Percentiles rank a stretch among this genome's conserved stretches.
Conservation (phyloP, 345 rosid species). For the Heritiera fomes region DNA sequence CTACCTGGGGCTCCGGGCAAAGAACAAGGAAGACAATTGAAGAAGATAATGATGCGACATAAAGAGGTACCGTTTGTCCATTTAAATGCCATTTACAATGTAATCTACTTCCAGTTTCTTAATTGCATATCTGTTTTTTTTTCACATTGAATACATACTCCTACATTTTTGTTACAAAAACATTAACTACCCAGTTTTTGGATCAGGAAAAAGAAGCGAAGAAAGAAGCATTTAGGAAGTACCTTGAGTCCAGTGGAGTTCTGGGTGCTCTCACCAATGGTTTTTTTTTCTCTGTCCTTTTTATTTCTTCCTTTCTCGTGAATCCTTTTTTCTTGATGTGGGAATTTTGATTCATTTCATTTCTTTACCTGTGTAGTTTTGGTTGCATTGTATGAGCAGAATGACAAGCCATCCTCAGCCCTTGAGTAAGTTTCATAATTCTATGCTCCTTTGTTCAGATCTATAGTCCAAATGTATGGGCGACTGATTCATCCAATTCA, state of each 20-base stretch:
- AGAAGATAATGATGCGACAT: conserved; percentile 53
- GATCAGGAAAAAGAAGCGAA: conserved; percentile 83
- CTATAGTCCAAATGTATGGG: background rate
- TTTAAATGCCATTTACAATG: background rate
- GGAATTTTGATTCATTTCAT: conserved; percentile 17
- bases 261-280: conserved; percentile 88
- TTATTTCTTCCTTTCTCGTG: background rate
- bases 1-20: background rate
- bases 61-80: conserved; percentile 39
- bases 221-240: conserved; percentile 90
- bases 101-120: background rate
- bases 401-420: conserved; percentile 90
- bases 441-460: background rate
- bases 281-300: conserved; percentile 5
- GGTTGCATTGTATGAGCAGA: conserved; percentile 84
- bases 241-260: conserved; percentile 80
- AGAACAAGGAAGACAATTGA: background rate
- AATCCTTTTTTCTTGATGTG: background rate
- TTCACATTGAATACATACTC: background rate
- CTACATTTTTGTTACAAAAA: background rate
- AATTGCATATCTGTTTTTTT: background rate
- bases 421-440: conserved; percentile 63
- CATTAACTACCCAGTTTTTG: conserved; percentile 10
- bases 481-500: background rate
- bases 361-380: conserved; percentile 49